Evolutionary conservation across 495 filamentous ascomycete species (phyloP), one percentile per base, ranked within the genome.

Genomic region (Podospora sp.): DNA sequence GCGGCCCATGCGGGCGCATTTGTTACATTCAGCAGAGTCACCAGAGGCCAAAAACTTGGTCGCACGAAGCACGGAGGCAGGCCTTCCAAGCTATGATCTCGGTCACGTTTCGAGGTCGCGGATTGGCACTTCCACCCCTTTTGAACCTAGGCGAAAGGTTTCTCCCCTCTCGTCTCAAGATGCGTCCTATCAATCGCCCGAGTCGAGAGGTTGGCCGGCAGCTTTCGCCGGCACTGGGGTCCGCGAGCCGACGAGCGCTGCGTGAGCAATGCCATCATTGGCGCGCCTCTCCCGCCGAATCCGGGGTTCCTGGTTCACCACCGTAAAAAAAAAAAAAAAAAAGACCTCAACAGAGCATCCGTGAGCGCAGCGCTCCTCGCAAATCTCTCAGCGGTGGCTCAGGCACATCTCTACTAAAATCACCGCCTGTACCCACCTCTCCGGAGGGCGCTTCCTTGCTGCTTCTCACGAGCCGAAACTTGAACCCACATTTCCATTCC

Each of bases 201-300:
- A 51, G 59, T 33, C 52, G 65, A 57, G 52, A 55, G 36, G 18
- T 24, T 33, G 4, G 49, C 71, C 73, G 67, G 73, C 68, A 71
- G 33, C 55, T 61, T 6, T 8, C 49, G n/a, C 60, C 69, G 69
- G 73, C 69, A 76, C 64, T 65, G 70, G 70, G 72, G 66, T 69
- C 68, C 68, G 73, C 57, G 36, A 60, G 65, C 72, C 72, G 68
- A 33, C 22, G 33, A 59, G 25, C 20, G 40, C 40, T 46, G 40
- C 5, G 9, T 2, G 2, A 14, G 40, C 40, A 46, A 46, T 46
- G 9, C 40, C 16, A 60, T 33, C 20, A 58, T 40, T 60, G 29
- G 46, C 40, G 20, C 49, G 46, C 59, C 27, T 63, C 53, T 14
- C 29, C 3, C 29, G 29, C 29, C 29, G 29, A 33, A 33, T 33